Evolutionary conservation across 148 eudicot genomes (phyloP).

Genomic region (Agrostemma githago): DNA sequence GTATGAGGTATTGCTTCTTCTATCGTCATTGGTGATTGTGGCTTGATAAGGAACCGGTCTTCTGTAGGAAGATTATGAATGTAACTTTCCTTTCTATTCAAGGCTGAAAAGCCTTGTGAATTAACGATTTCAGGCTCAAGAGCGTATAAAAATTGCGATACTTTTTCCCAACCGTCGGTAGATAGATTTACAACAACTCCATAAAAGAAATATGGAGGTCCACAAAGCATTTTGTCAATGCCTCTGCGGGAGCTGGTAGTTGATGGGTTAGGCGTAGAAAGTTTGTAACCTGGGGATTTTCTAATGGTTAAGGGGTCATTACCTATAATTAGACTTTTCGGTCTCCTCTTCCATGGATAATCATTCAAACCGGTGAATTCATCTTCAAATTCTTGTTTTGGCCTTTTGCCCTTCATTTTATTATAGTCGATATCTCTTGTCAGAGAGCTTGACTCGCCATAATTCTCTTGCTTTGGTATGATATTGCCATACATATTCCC

Average conservation of each 20-base stretch:
- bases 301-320: conserved; percentile 19
- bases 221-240: conserved; percentile 43
- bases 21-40: conserved; percentile 68
- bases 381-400: conserved; percentile 59
- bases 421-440: conserved; percentile 24
- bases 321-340: conserved; percentile 17
- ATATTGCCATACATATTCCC: conserved; percentile 35
- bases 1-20: conserved; percentile 64
- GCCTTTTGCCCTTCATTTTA: conserved; percentile 51
- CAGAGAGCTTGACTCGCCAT: conserved; percentile 37
- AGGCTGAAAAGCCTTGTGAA: conserved; percentile 63
- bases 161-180: conserved; percentile 58
- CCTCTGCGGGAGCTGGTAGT: conserved; percentile 38
- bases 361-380: conserved; percentile 28
- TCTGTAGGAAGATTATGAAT: conserved; percentile 77
- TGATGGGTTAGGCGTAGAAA: conserved; percentile 27
- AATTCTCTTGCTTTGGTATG: conserved; percentile 58
- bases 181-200: conserved; percentile 65
- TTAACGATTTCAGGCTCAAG: conserved; percentile 66
- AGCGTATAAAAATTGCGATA: conserved; percentile 66
- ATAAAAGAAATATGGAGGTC: conserved; percentile 81
- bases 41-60: conserved; percentile 46
- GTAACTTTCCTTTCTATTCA: conserved; percentile 80
- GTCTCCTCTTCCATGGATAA: conserved; percentile 30
- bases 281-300: conserved; percentile 17